Conservation (phyloP, 805 yeast genomes). For the Jamesozyma hellenica region DNA sequence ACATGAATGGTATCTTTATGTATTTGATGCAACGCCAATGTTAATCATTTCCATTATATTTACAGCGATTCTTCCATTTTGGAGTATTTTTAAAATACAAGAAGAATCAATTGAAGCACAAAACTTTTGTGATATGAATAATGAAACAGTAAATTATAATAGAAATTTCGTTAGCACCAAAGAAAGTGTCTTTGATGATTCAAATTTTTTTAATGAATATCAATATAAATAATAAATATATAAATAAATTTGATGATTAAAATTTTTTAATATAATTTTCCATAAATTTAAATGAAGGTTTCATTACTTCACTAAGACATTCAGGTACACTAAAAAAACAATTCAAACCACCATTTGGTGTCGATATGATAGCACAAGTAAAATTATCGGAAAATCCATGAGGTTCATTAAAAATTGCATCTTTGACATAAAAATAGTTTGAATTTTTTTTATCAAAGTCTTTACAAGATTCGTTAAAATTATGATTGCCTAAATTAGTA, state of each 20-base stretch:
- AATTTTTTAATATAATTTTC: no score
- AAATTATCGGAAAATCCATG: conserved; percentile 20
- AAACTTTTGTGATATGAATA: background rate
- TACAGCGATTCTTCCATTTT: conserved; percentile 5
- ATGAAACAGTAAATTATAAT: background rate
- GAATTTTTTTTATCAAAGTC: background rate
- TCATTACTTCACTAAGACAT: conserved; percentile 4
- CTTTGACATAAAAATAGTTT: conserved; percentile 10
- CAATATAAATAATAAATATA: background rate
- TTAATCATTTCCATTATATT: conserved; percentile 8
- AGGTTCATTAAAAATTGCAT: conserved; percentile 23
- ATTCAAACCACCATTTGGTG: conserved; percentile 20
- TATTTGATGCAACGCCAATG: conserved; percentile 27
- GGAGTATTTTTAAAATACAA: conserved; percentile 11
- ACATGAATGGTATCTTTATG: conserved; percentile 23
- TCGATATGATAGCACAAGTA: conserved; percentile 16
- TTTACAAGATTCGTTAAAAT: conserved; percentile 7
- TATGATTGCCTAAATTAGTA: conserved; percentile 21
- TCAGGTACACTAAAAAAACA: conserved; percentile 18
- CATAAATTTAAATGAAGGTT: background rate
- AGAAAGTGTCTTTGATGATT: background rate
- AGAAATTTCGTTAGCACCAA: background rate
- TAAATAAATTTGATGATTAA: background rate
- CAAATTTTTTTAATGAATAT: background rate
- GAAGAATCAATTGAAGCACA: conserved; percentile 12